These are phyloP conservation scores for Pythium volutum DNA, from an alignment of 352 stramenopile genomes.

Conservation along the genomic window DNA sequence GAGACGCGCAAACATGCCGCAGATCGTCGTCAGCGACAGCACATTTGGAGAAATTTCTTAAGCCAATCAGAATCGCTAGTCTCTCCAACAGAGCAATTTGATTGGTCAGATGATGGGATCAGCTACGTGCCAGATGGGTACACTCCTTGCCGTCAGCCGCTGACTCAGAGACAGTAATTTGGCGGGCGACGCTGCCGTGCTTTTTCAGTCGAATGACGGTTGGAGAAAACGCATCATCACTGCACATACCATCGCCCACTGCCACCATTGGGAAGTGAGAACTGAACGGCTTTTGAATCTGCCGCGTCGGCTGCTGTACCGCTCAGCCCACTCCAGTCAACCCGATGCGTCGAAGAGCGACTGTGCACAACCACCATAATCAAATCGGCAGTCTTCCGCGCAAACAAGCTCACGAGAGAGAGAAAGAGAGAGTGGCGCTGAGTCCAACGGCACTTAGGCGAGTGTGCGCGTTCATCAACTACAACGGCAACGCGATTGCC, in stretches of 20 bases:
- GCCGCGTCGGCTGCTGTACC: not conserved
- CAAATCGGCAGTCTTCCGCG: not conserved
- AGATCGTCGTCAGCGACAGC: not conserved
- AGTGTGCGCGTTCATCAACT: constrained; percentile 1
- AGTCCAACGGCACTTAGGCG: not conserved
- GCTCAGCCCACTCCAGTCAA: too few species aligned
- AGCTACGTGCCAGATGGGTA: constrained; percentile 2
- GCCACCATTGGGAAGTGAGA: not conserved
- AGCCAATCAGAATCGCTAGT: constrained; percentile 1
- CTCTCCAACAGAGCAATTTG: not conserved
- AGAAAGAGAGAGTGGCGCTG: not conserved
- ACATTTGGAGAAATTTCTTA: not conserved
- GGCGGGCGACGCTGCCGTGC: too few species aligned
- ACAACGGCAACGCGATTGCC: not conserved
- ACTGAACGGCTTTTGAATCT: not conserved
- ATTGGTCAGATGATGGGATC: not conserved
- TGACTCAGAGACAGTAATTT: too few species aligned
- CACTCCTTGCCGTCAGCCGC: too few species aligned
- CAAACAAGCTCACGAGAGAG: too few species aligned
- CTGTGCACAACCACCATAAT: not conserved
- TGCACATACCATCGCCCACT: not conserved
- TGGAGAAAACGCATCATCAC: not conserved
- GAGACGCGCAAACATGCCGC: not conserved
- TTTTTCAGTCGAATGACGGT: not conserved
- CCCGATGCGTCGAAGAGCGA: not conserved